These are phyloP conservation scores for Isoetes taiwanensis DNA, from an alignment of 75 land plant species.

Conservation along the genomic window DNA sequence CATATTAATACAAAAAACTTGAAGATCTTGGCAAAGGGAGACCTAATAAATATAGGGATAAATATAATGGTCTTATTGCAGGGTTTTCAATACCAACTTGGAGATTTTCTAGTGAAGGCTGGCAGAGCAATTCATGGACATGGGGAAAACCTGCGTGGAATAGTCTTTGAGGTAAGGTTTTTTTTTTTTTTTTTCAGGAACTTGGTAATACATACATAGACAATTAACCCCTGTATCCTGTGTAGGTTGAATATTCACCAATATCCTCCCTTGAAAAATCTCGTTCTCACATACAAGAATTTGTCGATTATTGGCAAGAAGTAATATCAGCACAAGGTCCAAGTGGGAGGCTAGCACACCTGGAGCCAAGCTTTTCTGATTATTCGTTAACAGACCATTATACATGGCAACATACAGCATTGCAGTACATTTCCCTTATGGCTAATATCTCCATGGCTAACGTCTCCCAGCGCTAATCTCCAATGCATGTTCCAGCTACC, in stretches of 20 bases:
- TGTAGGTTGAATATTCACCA: conserved; percentile 86
- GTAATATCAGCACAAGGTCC: conserved; percentile 39
- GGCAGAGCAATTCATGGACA: conserved; percentile 48
- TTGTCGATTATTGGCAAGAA: conserved; percentile 74
- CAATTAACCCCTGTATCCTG: too few species aligned
- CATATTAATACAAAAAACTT: too few species aligned
- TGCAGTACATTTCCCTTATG: conserved; percentile 66
- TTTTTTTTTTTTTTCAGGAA: too few species aligned
- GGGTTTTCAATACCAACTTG: conserved; percentile 71
- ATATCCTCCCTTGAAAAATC: conserved; percentile 75
- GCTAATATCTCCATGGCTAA: too few species aligned
- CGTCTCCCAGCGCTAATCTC: too few species aligned
- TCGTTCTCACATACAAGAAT: conserved; percentile 56
- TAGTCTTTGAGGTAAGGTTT: conserved; percentile 66
- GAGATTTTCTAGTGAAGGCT: conserved; percentile 76
- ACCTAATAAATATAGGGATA: not conserved
- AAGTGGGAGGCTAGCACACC: conserved; percentile 50
- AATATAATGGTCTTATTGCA: conserved; percentile 14
- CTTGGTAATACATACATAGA: too few species aligned
- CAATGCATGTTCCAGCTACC: too few species aligned
- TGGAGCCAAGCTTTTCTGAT: conserved; percentile 56
- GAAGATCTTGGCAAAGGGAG: too few species aligned
- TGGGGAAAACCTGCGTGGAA: conserved; percentile 62
- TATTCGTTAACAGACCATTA: conserved; percentile 65
- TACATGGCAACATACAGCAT: conserved; percentile 77